Evolutionary conservation across 176 grass and related monocot species (phyloP).

Genomic region (Musa beccarii): DNA sequence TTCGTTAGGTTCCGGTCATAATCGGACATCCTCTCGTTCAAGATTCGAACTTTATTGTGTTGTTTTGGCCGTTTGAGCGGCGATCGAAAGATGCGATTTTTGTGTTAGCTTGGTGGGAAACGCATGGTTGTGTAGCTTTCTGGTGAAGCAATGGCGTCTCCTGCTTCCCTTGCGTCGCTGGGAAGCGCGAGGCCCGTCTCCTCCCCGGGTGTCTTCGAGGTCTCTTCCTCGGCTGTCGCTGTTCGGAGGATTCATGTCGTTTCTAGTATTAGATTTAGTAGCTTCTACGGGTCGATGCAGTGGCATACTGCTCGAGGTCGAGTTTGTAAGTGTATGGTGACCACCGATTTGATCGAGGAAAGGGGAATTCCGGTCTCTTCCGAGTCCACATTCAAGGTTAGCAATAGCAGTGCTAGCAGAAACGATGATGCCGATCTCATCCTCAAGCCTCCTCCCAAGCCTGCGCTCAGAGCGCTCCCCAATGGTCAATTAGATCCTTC

Average conservation of each 20-base stretch:
- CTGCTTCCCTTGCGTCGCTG: constrained; percentile 60
- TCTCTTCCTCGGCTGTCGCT: constrained; percentile 7
- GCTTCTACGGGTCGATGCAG: constrained; percentile 23
- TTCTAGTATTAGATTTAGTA: constrained; percentile 51
- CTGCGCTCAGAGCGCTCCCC: constrained; percentile 20
- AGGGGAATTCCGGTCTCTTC: constrained; percentile 48
- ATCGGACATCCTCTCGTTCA: not conserved
- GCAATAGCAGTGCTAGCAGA: constrained; percentile 7
- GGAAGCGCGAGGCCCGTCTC: constrained; percentile 56
- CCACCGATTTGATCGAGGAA: constrained; percentile 72
- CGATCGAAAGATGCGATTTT: constrained; percentile 21
- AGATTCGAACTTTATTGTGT: not conserved
- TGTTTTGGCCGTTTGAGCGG: not conserved
- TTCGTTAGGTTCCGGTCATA: not conserved
- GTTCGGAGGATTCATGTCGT: constrained; percentile 37
- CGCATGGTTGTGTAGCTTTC: constrained; percentile 31
- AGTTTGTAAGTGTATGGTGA: constrained; percentile 74
- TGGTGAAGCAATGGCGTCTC: constrained; percentile 58
- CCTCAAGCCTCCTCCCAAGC: constrained; percentile 63
- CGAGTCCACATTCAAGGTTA: constrained; percentile 45
- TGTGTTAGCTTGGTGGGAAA: not conserved
- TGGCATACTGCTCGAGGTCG: constrained; percentile 41
- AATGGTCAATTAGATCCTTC: constrained; percentile 37
- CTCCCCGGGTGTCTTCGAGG: constrained; percentile 21
- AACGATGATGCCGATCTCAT: constrained; percentile 37